phyloP scores from a whole-genome alignment of 2,329 filamentous ascomycete species.

The Coniochaeta ligniaria region DNA sequence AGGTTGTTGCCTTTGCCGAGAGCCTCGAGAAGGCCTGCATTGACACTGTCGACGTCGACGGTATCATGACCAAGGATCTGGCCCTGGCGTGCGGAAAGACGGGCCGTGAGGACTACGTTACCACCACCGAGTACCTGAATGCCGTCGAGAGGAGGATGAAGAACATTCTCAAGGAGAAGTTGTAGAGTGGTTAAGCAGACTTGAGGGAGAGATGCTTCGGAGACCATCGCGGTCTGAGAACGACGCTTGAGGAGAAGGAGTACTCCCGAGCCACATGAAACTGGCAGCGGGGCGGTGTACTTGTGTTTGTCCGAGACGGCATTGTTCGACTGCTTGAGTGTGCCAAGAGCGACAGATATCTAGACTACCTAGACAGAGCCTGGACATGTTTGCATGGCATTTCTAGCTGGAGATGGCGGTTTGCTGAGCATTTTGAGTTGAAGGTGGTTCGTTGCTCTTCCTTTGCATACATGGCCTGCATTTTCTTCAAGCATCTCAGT shows the following conservation, averaged over 20 bases:
- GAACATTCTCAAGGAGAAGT: slow-evolving; percentile 68
- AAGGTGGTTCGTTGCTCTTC: background rate
- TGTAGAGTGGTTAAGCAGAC: slow-evolving; percentile 37
- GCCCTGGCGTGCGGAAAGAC: slow-evolving; percentile 92
- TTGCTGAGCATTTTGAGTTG: background rate
- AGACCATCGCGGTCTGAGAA: background rate
- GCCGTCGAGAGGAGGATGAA: slow-evolving; percentile 90
- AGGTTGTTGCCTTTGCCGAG: slow-evolving; percentile 86
- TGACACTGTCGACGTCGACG: slow-evolving; percentile 87
- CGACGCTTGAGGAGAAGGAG: background rate
- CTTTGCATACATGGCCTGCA: background rate
- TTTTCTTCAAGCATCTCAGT: background rate
- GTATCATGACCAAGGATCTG: slow-evolving; percentile 98
- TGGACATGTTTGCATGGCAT: background rate
- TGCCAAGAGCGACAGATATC: background rate
- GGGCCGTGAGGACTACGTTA: slow-evolving; percentile 78
- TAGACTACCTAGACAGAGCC: background rate
- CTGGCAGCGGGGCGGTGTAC: background rate
- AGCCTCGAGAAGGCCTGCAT: slow-evolving; percentile 87
- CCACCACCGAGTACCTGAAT: slow-evolving; percentile 83
- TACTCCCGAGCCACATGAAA: background rate
- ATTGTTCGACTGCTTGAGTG: background rate
- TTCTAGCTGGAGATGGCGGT: background rate
- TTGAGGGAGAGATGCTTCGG: background rate
- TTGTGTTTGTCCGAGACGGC: background rate